phyloP scores from a whole-genome alignment of 352 stramenopile genomes.

The Pythium rishiriense region DNA sequence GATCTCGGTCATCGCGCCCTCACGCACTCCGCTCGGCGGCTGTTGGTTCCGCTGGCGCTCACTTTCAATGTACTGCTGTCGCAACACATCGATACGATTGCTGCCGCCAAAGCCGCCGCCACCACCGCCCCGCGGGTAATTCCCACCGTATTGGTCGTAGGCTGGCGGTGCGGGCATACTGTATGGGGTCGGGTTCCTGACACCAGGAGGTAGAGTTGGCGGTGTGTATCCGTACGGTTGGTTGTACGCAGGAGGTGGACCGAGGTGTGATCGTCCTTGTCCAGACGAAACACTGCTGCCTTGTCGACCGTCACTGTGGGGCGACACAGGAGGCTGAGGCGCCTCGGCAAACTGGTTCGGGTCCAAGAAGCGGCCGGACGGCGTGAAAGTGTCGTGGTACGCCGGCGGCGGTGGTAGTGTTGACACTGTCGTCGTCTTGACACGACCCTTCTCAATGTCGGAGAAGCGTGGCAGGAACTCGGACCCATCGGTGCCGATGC shows the following conservation, averaged over 20 bases:
- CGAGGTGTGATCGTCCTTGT: conserved; percentile 6
- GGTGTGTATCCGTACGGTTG: not conserved
- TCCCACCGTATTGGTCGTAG: conserved; percentile 30
- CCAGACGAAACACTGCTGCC: conserved; percentile 24
- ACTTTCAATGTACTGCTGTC: conserved; percentile 68
- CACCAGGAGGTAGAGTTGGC: conserved; percentile 1
- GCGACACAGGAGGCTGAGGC: conserved; percentile 13
- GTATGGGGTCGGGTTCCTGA: not conserved
- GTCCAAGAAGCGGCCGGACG: conserved; percentile 27
- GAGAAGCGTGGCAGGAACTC: conserved; percentile 37
- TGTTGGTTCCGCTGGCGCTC: conserved; percentile 59
- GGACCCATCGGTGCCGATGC: not conserved
- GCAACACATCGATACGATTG: conserved; percentile 40
- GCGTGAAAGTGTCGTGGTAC: conserved; percentile 43
- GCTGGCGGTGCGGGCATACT: conserved; percentile 41
- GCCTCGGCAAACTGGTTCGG: not conserved
- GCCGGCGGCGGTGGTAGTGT: conserved; percentile 36
- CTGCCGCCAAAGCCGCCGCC: not conserved
- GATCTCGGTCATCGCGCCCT: conserved; percentile 43
- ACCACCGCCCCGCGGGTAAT: not conserved
- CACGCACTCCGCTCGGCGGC: conserved; percentile 17
- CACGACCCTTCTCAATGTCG: conserved; percentile 38
- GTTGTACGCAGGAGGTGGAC: not conserved
- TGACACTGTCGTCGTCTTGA: conserved; percentile 29
- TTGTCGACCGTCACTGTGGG: conserved; percentile 21